Percentiles rank a stretch among this genome's conserved stretches.
Conservation (phyloP, 148 eudicot genomes). For the Euryodendron excelsum region DNA sequence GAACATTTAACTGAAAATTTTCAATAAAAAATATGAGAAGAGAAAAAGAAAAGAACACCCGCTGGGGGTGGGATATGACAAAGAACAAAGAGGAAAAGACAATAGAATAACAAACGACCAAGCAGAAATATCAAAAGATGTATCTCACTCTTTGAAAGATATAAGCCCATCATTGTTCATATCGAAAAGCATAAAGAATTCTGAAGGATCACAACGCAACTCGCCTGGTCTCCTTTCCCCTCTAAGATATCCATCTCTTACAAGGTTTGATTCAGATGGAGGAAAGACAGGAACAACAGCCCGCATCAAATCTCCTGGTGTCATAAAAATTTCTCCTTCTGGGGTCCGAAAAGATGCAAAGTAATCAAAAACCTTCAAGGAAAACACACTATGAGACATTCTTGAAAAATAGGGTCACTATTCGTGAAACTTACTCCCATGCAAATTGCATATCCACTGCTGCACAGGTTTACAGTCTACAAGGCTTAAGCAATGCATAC, state of each 20-base stretch:
- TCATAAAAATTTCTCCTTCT: conserved; percentile 57
- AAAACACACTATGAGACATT: conserved; percentile 9
- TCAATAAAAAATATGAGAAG: background rate
- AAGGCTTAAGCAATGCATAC: background rate
- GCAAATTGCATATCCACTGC: background rate
- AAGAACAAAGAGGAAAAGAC: conserved; percentile 5
- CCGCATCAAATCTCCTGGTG: conserved; percentile 70
- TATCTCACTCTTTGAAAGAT: conserved; percentile 66
- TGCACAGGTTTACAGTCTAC: background rate
- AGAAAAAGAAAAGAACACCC: background rate
- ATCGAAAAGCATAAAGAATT: conserved; percentile 66
- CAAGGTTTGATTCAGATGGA: conserved; percentile 57
- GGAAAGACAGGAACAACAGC: conserved; percentile 74
- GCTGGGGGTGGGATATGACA: background rate
- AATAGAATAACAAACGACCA: background rate
- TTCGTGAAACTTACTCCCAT: background rate
- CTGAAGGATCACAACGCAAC: conserved; percentile 50
- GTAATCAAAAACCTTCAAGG: conserved; percentile 57
- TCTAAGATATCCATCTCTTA: conserved; percentile 57
- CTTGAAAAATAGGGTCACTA: background rate
- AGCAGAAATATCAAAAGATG: background rate
- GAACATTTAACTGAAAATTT: background rate
- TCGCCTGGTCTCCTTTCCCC: conserved; percentile 63
- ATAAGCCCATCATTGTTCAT: conserved; percentile 59
- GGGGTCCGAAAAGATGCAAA: conserved; percentile 46